Conservation (phyloP, 495 filamentous ascomycete genomes). For the Parachaetomium inaequale region DNA sequence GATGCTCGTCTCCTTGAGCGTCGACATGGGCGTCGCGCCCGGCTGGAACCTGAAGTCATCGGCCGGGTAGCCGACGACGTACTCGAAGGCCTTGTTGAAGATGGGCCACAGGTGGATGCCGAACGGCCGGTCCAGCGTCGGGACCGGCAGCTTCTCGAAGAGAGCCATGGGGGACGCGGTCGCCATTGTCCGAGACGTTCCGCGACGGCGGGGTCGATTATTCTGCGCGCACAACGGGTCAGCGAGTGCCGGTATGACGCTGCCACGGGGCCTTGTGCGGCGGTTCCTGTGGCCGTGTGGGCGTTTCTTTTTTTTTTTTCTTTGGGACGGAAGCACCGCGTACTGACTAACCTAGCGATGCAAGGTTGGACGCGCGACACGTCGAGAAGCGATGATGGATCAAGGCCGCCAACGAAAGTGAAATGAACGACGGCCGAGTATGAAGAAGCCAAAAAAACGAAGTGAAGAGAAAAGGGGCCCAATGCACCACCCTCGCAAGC, state of each 20-base stretch:
- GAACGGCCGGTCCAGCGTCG: constrained; percentile 87
- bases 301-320: too few relatives aligned
- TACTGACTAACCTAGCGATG: constrained; percentile 1
- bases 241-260: constrained; percentile 5
- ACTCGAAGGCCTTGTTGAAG: constrained; percentile 79
- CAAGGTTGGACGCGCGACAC: constrained; percentile 10
- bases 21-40: constrained; percentile 68
- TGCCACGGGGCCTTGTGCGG: neutral
- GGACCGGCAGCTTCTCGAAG: constrained; percentile 63
- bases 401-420: constrained; percentile 4
- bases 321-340: neutral
- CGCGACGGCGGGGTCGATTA: constrained; percentile 15
- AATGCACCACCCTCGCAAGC: constrained; percentile 12
- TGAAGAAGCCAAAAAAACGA: constrained; percentile 7
- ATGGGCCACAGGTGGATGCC: constrained; percentile 90
- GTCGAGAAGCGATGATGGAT: constrained; percentile 6
- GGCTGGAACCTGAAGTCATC: constrained; percentile 66
- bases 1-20: constrained; percentile 59
- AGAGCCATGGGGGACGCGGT: constrained; percentile 49
- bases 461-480: constrained; percentile 7
- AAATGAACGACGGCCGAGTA: constrained; percentile 3
- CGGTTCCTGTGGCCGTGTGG: neutral
- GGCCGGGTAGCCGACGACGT: constrained; percentile 66
- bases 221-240: neutral
- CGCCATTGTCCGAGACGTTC: constrained; percentile 35